Evolutionary conservation across 2,329 filamentous ascomycete species (phyloP).

Genomic region (Fusarium praegraminearum): DNA sequence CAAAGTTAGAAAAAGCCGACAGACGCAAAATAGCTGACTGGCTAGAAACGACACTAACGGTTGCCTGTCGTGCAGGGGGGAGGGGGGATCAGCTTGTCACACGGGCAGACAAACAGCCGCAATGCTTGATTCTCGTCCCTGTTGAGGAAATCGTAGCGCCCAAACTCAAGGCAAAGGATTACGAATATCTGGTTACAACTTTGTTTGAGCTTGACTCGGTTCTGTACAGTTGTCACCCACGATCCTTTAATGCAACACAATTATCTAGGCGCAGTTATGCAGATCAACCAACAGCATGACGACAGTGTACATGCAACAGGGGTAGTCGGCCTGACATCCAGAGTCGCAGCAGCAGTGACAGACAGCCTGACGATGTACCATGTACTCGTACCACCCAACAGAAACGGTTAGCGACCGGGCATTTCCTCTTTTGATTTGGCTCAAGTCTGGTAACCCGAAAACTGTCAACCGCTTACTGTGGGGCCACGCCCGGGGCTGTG

Average conservation of each 20-base stretch:
- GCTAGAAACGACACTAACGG: conserved; percentile 15
- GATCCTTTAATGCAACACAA: not conserved
- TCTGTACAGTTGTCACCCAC: not conserved
- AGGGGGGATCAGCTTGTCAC: not conserved
- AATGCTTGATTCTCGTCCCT: not conserved
- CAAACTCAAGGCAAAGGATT: not conserved
- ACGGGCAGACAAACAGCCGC: not conserved
- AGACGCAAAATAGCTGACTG: conserved; percentile 26
- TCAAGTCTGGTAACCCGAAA: not conserved
- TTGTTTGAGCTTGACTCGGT: conserved; percentile 2
- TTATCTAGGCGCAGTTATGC: not conserved
- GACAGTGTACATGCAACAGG: not conserved
- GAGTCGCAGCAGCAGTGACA: not conserved
- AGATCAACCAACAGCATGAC: conserved; percentile 19
- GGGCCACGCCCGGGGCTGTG: not conserved
- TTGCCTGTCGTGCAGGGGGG: not conserved
- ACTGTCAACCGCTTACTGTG: not conserved
- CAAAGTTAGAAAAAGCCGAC: not conserved
- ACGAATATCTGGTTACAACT: not conserved
- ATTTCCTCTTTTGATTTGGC: conserved; percentile 13
- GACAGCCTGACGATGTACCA: not conserved
- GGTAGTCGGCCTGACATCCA: not conserved
- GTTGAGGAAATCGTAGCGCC: not conserved
- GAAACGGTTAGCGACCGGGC: not conserved
- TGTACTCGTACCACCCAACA: not conserved